Percentiles rank a stretch among this genome's conserved stretches.
Conservation (phyloP, 2,329 filamentous ascomycete genomes). For the Hymenoscyphus repandus region DNA sequence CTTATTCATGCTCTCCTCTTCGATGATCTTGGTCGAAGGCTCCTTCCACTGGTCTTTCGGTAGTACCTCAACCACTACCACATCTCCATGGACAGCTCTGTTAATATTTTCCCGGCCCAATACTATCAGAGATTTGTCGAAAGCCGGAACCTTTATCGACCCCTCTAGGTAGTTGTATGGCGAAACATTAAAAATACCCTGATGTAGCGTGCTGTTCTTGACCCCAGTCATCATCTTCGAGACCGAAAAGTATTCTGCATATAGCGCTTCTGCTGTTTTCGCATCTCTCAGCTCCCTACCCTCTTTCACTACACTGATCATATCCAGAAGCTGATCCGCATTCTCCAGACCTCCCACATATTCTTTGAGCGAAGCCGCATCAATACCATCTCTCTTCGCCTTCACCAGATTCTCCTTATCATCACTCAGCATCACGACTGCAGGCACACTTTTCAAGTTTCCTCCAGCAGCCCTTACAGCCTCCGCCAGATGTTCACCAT, state of each 20-base stretch:
- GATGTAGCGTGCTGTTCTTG: constrained; percentile 82
- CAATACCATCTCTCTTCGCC: constrained; percentile 69
- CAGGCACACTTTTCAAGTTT: constrained; percentile 54
- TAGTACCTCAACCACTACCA: constrained; percentile 88
- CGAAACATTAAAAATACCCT: constrained; percentile 93
- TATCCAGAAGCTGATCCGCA: constrained; percentile 79
- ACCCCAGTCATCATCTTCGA: constrained; percentile 94
- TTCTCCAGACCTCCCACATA: constrained; percentile 85
- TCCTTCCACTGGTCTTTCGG: constrained; percentile 96
- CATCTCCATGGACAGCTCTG: constrained; percentile 82
- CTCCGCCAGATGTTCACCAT: constrained; percentile 70
- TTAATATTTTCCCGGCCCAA: constrained; percentile 96
- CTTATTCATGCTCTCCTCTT: constrained; percentile 85
- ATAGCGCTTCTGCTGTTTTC: constrained; percentile 64
- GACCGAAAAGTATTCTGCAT: constrained; percentile 82
- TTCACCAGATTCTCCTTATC: constrained; percentile 84
- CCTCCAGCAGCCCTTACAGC: constrained; percentile 49
- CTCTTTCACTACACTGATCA: constrained; percentile 79
- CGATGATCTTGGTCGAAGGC: constrained; percentile 90
- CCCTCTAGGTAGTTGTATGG: constrained; percentile 98
- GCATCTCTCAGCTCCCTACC: constrained; percentile 58
- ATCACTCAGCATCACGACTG: constrained; percentile 89
- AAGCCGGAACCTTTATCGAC: constrained; percentile 82
- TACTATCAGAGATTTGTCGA: constrained; percentile 82
- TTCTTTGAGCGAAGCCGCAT: constrained; percentile 61